phyloP scores from a whole-genome alignment of 129 eudicot genomes.

The Centella asiatica region DNA sequence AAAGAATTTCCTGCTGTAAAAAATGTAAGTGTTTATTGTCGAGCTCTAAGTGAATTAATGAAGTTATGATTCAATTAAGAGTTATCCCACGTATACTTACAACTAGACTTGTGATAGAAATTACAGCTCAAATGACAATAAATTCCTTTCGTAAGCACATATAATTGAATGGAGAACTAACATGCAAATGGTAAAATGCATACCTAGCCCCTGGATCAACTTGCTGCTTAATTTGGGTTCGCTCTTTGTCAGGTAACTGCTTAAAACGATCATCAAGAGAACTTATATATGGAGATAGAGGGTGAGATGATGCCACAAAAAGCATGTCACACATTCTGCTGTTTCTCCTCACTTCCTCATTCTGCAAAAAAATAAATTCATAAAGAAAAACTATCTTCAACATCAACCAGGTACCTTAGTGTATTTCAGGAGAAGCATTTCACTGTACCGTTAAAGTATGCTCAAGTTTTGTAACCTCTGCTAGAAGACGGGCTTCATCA shows the following conservation, averaged over 20 bases:
- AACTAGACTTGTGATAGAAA: too few relatives aligned
- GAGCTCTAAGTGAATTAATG: too few relatives aligned
- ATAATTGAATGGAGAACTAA: neutral
- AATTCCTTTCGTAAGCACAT: neutral
- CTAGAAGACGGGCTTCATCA: constrained; percentile 79
- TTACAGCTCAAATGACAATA: neutral
- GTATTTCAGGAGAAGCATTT: neutral
- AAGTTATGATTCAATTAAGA: too few relatives aligned
- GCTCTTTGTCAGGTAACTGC: constrained; percentile 49
- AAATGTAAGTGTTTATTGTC: too few relatives aligned
- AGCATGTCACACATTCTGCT: constrained; percentile 69
- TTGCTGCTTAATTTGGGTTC: constrained; percentile 47
- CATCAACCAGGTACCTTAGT: neutral
- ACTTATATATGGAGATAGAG: constrained; percentile 78
- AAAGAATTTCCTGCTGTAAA: too few relatives aligned
- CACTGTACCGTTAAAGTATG: constrained; percentile 73
- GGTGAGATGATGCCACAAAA: constrained; percentile 67
- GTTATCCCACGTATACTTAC: too few relatives aligned
- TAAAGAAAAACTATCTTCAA: neutral
- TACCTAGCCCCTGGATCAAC: constrained; percentile 78
- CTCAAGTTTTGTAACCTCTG: constrained; percentile 69
- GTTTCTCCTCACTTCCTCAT: constrained; percentile 83
- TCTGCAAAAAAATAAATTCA: constrained; percentile 29
- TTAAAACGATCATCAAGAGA: constrained; percentile 76
- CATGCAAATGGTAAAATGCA: constrained; percentile 8